These are phyloP conservation scores for Chondrus crispus DNA, from an alignment of 23 red algal species.

Conservation along the genomic window DNA sequence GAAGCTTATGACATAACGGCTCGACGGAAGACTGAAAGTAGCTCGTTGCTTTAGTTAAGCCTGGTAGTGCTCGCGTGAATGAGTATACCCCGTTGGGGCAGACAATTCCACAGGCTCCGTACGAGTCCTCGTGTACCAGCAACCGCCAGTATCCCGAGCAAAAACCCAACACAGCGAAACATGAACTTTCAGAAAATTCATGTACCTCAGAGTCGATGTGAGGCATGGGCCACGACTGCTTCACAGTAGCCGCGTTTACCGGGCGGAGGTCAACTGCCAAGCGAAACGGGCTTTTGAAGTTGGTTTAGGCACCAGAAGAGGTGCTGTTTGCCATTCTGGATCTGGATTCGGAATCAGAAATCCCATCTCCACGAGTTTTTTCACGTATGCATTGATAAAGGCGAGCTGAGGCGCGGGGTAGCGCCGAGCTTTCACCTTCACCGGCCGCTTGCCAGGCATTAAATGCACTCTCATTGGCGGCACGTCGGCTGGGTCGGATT, in stretches of 20 bases:
- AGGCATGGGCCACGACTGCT: neutral
- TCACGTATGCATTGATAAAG: neutral
- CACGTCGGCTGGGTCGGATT: neutral
- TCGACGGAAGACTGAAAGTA: neutral
- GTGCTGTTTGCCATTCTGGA: neutral
- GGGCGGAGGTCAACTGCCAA: neutral
- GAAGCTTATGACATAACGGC: neutral
- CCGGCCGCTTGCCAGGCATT: neutral
- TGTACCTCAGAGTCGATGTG: neutral
- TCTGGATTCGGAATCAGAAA: neutral
- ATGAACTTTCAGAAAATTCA: neutral
- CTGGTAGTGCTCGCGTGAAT: neutral
- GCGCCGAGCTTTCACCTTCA: neutral
- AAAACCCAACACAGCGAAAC: neutral
- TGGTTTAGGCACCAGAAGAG: neutral
- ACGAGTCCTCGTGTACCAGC: neutral
- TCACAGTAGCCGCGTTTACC: neutral
- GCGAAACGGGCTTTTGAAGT: neutral
- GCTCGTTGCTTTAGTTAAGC: neutral
- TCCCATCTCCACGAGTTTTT: slow-evolving; percentile 17
- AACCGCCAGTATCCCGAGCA: neutral
- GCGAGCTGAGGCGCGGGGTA: neutral
- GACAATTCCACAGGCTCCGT: neutral
- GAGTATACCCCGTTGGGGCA: neutral
- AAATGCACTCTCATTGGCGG: neutral